These are phyloP conservation scores for Kockovaella imperatae DNA, from an alignment of 768 basidiomycete species.

Conservation along the genomic window DNA sequence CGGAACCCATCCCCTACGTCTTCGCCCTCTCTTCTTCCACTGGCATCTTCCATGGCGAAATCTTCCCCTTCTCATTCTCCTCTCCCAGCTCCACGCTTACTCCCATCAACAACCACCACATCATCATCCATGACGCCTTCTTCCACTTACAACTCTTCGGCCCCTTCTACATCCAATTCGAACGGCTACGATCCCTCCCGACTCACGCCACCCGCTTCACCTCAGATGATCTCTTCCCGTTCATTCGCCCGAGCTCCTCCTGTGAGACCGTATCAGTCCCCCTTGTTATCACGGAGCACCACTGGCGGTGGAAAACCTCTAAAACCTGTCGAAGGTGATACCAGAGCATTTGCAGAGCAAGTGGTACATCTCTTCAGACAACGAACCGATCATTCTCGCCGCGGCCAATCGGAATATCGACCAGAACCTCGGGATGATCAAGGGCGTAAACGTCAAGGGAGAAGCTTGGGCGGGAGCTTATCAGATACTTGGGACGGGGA, in stretches of 20 bases:
- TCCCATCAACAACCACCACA: slow-evolving; percentile 5
- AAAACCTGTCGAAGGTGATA: slow-evolving; percentile 23
- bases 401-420: neutral
- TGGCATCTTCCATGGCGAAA: slow-evolving; percentile 20
- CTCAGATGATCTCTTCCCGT: neutral
- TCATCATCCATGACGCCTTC: slow-evolving; percentile 1
- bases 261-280: slow-evolving; percentile 24
- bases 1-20: slow-evolving; percentile 18
- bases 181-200: neutral
- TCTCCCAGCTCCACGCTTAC: neutral
- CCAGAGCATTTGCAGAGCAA: slow-evolving; percentile 24
- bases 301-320: slow-evolving; percentile 4
- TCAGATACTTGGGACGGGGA: slow-evolving; percentile 34
- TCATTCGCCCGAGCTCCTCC: slow-evolving; percentile 31
- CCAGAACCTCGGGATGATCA: neutral
- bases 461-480: slow-evolving; percentile 15
- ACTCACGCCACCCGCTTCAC: neutral
- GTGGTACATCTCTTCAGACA: slow-evolving; percentile 14
- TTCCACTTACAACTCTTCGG: neutral
- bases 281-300: slow-evolving; percentile 4
- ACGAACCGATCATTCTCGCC: slow-evolving; percentile 8
- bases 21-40: slow-evolving; percentile 21
- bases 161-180: neutral
- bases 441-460: slow-evolving; percentile 2
- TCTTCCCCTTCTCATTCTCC: neutral